Base-by-base conservation (phyloP, 345 rosid species). In the Ceriops zippeliana region DNA sequence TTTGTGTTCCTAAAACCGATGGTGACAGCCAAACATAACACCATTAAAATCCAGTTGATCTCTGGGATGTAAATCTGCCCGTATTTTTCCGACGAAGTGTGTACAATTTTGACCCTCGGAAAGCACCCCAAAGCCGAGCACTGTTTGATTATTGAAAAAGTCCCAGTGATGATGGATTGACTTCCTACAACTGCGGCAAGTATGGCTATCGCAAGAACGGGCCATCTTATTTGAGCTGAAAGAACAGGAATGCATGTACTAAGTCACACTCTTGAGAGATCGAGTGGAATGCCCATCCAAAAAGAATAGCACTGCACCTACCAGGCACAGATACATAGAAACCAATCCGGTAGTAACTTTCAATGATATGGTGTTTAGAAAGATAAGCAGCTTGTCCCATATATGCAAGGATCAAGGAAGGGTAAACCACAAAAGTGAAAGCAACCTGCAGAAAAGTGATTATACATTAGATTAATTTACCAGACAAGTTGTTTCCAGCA, bases 251-350 rank as follows among this genome's bases (percentile, higher is more conserved):
- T 24, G 59, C 59, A 56, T 56, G 11, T 24, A 9, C 31, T 24
- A 56, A 24, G 49, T 56, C 59, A 56, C 31, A 24, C 19, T 16
- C 59, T 24, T 24, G 59, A 24, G 24, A 56, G 59, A 56, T 56
- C 59, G 24, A 21, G 16, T 21, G 16, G 26, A 24, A 56, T 56
- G 28, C 30, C 59, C 59, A 56, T 56, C 59, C 59, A 56, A 1
- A 56, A 15, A 15, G 26, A 56, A 21, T 27, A 56, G 11, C 59
- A 24, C 28, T 56, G 28, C 59, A 56, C 59, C 16, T 56, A 67
- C 70, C 70, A 20, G 70, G 70, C 37, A 67, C 70, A 53, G 70
- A 67, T 21, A 67, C 70, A 57, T 67, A 67, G 51, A 67, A 67
- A 31, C 70, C 62, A 21, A 67, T 67, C 42, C 54, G 47, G 52